Evolutionary conservation across 495 filamentous ascomycete species (phyloP).

Genomic region (Chaetomidium leptoderma): DNA sequence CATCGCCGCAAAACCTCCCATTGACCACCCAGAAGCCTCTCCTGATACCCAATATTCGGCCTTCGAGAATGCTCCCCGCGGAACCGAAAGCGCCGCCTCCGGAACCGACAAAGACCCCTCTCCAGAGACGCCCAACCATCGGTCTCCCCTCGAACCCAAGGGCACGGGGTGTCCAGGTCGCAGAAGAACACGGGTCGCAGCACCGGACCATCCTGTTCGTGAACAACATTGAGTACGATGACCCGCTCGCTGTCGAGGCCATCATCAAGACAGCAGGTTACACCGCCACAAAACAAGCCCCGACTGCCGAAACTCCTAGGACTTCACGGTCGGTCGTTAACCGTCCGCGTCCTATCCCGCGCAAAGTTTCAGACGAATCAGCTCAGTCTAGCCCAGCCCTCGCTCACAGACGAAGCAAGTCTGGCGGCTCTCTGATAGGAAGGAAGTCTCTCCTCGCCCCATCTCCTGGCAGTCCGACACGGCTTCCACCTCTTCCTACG

Average conservation of each 20-base stretch:
- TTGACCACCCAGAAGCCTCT: constrained; percentile 3
- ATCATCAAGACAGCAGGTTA: constrained; percentile 42
- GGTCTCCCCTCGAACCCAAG: constrained; percentile 50
- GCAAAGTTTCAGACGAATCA: constrained; percentile 40
- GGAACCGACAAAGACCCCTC: constrained; percentile 37
- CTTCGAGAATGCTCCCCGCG: constrained; percentile 32
- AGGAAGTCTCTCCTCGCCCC: constrained; percentile 43
- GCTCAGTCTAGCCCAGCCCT: constrained; percentile 26
- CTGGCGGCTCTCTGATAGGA: constrained; percentile 38
- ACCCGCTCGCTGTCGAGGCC: constrained; percentile 42
- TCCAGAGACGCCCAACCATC: constrained; percentile 45
- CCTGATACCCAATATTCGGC: constrained; percentile 28
- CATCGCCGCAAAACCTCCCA: neutral
- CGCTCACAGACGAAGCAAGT: constrained; percentile 43
- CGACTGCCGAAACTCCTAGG: constrained; percentile 20
- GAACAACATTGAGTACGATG: constrained; percentile 49
- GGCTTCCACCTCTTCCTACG: constrained; percentile 44
- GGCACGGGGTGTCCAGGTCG: constrained; percentile 38
- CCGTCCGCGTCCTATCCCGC: constrained; percentile 49
- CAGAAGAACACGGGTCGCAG: constrained; percentile 27
- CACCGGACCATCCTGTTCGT: constrained; percentile 51
- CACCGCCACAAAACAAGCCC: constrained; percentile 24
- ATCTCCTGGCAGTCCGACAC: constrained; percentile 46
- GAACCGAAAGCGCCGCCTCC: constrained; percentile 30
- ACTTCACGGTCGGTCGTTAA: constrained; percentile 43